phyloP scores from a whole-genome alignment of 106 monocot species.

The Dendrobium officinale region DNA sequence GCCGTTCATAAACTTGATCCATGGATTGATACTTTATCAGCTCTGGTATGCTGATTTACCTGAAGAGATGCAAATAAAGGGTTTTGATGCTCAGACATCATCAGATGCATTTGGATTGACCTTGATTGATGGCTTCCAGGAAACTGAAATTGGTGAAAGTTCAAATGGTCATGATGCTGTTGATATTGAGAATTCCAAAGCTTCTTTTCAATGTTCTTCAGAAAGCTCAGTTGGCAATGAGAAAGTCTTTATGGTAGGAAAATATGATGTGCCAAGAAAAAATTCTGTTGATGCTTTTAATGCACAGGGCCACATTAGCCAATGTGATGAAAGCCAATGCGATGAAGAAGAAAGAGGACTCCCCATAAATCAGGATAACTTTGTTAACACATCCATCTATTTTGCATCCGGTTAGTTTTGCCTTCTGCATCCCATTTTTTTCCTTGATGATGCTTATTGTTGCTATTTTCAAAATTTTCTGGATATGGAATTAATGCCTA shows the following conservation, averaged over 20 bases:
- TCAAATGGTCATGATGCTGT: constrained; percentile 45
- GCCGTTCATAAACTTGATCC: constrained; percentile 47
- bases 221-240: constrained; percentile 61
- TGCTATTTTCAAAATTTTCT: background rate
- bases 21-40: constrained; percentile 66
- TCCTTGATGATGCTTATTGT: constrained; percentile 2
- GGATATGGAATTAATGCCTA: background rate
- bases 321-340: constrained; percentile 30
- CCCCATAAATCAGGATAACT: constrained; percentile 6
- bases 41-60: constrained; percentile 65
- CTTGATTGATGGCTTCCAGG: constrained; percentile 14
- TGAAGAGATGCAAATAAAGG: constrained; percentile 46
- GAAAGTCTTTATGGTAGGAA: constrained; percentile 11
- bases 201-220: constrained; percentile 25
- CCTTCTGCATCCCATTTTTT: background rate
- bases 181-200: constrained; percentile 15
- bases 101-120: constrained; percentile 9
- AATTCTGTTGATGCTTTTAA: constrained; percentile 4
- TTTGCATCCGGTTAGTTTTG: constrained; percentile 45
- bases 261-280: constrained; percentile 5
- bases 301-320: constrained; percentile 8
- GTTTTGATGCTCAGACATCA: constrained; percentile 13
- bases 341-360: constrained; percentile 12
- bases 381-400: constrained; percentile 36
- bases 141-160: constrained; percentile 21